Evolutionary conservation across 345 rosid species (phyloP).

Genomic region (Turritis glabra): DNA sequence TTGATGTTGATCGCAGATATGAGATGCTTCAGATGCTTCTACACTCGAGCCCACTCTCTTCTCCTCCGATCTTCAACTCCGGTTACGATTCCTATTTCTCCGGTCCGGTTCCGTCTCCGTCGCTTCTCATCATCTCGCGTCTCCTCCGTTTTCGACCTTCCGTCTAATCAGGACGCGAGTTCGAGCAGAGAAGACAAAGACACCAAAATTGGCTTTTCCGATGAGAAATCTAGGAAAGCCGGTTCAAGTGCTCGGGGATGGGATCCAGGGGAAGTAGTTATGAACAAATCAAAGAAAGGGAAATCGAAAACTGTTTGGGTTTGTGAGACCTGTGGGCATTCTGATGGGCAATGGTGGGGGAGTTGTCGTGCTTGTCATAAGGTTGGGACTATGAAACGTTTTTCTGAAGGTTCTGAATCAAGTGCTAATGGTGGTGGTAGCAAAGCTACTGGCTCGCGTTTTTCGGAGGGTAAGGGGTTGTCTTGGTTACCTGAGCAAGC

Average conservation of each 20-base stretch:
- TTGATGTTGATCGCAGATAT: conserved; percentile 20
- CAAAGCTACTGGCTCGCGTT: conserved; percentile 43
- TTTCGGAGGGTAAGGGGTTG: conserved; percentile 45
- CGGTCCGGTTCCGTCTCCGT: not conserved
- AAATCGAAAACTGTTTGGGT: conserved; percentile 58
- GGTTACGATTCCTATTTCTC: not conserved
- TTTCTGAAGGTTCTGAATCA: conserved; percentile 36
- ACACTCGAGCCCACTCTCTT: conserved; percentile 32
- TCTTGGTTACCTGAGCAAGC: conserved; percentile 68
- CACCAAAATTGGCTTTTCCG: not conserved
- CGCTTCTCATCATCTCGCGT: conserved; percentile 21
- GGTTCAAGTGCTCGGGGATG: conserved; percentile 12
- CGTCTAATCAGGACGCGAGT: conserved; percentile 16
- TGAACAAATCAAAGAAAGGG: conserved; percentile 49
- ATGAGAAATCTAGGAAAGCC: conserved; percentile 22
- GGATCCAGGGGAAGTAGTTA: conserved; percentile 33
- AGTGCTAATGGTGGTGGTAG: conserved; percentile 30
- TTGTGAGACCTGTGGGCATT: conserved; percentile 68
- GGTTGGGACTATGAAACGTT: conserved; percentile 65
- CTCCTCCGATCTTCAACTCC: conserved; percentile 10
- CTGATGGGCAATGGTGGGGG: conserved; percentile 96
- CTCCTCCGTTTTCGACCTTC: conserved; percentile 44
- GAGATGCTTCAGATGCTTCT: conserved; percentile 30
- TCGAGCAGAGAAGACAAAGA: conserved; percentile 13
- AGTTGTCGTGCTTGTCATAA: conserved; percentile 55